Conservation (phyloP, 352 stramenopile species). For the Pythium biforme region DNA sequence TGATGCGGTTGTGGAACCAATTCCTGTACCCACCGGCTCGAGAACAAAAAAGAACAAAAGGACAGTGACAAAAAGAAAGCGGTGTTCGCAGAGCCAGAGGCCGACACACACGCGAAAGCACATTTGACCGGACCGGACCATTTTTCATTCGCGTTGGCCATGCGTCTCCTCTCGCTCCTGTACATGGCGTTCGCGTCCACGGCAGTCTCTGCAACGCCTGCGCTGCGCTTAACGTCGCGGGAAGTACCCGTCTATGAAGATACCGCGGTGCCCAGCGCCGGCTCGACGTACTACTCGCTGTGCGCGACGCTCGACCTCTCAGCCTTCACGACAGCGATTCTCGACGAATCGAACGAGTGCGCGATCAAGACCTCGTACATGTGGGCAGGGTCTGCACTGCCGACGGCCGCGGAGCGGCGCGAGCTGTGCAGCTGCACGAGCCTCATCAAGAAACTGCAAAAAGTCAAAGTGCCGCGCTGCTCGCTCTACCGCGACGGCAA, state of each 20-base stretch:
- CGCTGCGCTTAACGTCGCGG: background rate
- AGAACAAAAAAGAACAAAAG: too few relatives aligned
- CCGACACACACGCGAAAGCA: too few relatives aligned
- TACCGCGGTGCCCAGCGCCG: background rate
- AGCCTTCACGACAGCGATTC: background rate
- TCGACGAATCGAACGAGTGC: background rate
- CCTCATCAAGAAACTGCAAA: slow-evolving; percentile 4
- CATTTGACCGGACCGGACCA: background rate
- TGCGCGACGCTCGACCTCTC: slow-evolving; percentile 5
- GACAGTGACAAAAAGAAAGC: background rate
- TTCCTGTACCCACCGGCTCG: too few relatives aligned
- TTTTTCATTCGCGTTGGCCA: background rate
- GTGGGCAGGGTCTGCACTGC: background rate
- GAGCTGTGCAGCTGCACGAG: slow-evolving; percentile 1
- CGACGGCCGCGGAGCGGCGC: slow-evolving; percentile 1
- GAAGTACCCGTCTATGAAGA: background rate
- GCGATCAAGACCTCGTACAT: slow-evolving; percentile 7
- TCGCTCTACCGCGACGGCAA: background rate
- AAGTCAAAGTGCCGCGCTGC: slow-evolving; percentile 1
- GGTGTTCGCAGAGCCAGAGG: too few relatives aligned
- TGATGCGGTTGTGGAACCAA: background rate
- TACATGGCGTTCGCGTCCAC: too few relatives aligned
- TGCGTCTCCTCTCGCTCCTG: background rate
- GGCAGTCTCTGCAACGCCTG: background rate
- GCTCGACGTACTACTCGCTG: background rate